Evolutionary conservation across 768 basidiomycete species (phyloP).

Genomic region (Trametes meyenii): DNA sequence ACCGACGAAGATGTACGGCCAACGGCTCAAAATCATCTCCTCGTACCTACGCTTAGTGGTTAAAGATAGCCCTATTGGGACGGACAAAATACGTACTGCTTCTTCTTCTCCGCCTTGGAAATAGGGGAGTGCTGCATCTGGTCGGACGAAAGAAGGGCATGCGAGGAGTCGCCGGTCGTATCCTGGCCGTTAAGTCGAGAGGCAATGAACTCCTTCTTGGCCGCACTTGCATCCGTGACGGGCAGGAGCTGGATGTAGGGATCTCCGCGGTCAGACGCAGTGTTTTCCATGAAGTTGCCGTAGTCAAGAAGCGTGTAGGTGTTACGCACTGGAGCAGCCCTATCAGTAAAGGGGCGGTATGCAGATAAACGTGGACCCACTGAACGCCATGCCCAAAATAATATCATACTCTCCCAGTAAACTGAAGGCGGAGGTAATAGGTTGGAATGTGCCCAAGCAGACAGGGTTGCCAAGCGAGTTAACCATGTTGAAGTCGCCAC

Average conservation of each 20-base stretch:
- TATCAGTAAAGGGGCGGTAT: constrained; percentile 2
- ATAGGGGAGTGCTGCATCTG: constrained; percentile 63
- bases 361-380: constrained; percentile 44
- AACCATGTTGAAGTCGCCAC: constrained; percentile 56
- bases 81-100: constrained; percentile 23
- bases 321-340: constrained; percentile 62
- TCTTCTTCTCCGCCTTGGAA: constrained; percentile 33
- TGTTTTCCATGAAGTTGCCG: constrained; percentile 63
- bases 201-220: constrained; percentile 67
- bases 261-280: constrained; percentile 46
- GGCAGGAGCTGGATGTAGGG: constrained; percentile 76
- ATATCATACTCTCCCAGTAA: constrained; percentile 78
- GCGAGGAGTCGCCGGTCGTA: constrained; percentile 54
- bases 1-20: constrained; percentile 38
- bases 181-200: constrained; percentile 63
- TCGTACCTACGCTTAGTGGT: constrained; percentile 27
- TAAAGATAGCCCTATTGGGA: background rate
- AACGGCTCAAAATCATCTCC: constrained; percentile 33
- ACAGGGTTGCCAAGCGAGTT: constrained; percentile 53
- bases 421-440: constrained; percentile 79
- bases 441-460: constrained; percentile 83
- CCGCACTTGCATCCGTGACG: constrained; percentile 51
- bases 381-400: constrained; percentile 80
- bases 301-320: constrained; percentile 72
- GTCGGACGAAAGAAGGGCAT: constrained; percentile 60